Evolutionary conservation across 2,329 filamentous ascomycete genomes (phyloP).

Genomic region (Ascochyta clinopodiicola): DNA sequence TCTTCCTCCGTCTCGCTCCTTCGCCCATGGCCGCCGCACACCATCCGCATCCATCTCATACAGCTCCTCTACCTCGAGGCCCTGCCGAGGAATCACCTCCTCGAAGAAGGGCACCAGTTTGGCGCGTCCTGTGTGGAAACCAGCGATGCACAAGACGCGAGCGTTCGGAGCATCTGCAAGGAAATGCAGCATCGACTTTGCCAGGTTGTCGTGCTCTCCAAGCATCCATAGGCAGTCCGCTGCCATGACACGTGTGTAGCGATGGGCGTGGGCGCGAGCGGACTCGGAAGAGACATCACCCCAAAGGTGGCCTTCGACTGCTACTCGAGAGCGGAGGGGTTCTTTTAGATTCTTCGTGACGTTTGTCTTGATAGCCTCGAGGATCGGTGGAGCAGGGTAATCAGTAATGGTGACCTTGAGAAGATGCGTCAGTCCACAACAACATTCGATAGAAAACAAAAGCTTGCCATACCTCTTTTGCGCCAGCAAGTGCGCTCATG

Average conservation of each 20-base stretch:
- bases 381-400: conserved; percentile 68
- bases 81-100: conserved; percentile 54
- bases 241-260: conserved; percentile 69
- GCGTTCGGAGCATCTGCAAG: conserved; percentile 56
- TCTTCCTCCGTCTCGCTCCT: conserved; percentile 61
- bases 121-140: conserved; percentile 73
- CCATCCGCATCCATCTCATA: conserved; percentile 75
- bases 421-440: neutral
- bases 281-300: conserved; percentile 59
- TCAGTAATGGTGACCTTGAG: conserved; percentile 66
- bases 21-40: conserved; percentile 65
- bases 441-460: neutral
- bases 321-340: conserved; percentile 46
- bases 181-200: conserved; percentile 68
- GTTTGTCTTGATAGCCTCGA: conserved; percentile 66
- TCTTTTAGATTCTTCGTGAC: conserved; percentile 59
- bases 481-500: conserved; percentile 53
- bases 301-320: conserved; percentile 70
- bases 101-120: conserved; percentile 73
- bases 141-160: conserved; percentile 69
- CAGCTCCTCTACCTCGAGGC: conserved; percentile 67
- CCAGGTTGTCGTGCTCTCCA: conserved; percentile 72
- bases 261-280: conserved; percentile 43
- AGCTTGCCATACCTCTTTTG: conserved; percentile 47
- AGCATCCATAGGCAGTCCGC: conserved; percentile 81